Percentiles rank a stretch among this genome's conserved stretches.
Evolutionary conservation across 179 eudicot genomes (phyloP).

Genomic region (Monotropa hypopitys): DNA sequence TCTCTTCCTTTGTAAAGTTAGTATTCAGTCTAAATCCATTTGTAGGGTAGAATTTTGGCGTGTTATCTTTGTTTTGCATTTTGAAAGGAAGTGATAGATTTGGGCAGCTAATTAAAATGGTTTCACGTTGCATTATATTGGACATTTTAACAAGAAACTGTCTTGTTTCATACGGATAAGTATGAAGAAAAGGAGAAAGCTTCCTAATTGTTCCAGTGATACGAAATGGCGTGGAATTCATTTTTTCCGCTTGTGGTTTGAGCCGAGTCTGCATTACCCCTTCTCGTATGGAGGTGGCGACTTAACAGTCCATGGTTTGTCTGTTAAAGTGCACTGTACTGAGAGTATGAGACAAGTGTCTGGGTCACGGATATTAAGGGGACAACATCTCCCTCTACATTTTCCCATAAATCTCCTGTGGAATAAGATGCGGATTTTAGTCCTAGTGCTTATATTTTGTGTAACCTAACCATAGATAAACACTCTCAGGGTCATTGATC

Average conservation of each 20-base stretch:
- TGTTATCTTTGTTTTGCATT: not conserved
- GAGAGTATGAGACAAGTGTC: not conserved
- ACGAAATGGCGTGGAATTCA: not conserved
- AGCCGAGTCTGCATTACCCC: not conserved
- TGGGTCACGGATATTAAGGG: not conserved
- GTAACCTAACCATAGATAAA: not conserved
- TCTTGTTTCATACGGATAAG: not conserved
- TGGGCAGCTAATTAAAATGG: not conserved
- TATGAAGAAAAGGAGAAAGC: not conserved
- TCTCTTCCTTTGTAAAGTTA: not conserved
- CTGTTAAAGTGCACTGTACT: not conserved
- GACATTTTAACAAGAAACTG: not conserved
- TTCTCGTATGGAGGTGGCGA: not conserved
- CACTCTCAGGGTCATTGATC: not conserved
- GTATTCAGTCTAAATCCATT: not conserved
- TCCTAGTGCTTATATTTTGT: not conserved
- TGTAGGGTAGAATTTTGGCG: not conserved
- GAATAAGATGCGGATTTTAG: not conserved
- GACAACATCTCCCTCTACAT: not conserved
- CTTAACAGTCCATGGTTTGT: not conserved
- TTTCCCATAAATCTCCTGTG: not conserved
- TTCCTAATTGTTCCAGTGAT: not conserved
- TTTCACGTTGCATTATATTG: not conserved
- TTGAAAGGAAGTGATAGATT: not conserved
- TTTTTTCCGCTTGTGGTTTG: not conserved